These are phyloP conservation scores for Knufia fluminis DNA, from an alignment of 2,329 filamentous ascomycete genomes.

Conservation along the genomic window DNA sequence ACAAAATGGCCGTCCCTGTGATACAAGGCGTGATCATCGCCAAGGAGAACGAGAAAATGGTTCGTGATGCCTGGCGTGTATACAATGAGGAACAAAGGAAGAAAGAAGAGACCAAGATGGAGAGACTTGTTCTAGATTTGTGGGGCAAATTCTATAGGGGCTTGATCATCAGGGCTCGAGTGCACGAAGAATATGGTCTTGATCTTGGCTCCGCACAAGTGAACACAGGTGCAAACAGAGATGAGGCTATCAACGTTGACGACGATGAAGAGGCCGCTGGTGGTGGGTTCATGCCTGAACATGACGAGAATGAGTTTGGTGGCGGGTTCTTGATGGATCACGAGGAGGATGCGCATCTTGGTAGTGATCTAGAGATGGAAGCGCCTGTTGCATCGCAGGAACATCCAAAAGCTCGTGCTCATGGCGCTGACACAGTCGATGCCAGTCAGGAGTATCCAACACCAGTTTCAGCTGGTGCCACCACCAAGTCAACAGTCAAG, in stretches of 20 bases:
- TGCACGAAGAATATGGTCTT: conserved; percentile 66
- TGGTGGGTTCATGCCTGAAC: conserved; percentile 9
- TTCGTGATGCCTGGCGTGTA: conserved; percentile 70
- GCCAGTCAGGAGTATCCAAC: conserved; percentile 13
- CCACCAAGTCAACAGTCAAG: conserved; percentile 2
- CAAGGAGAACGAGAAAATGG: conserved; percentile 61
- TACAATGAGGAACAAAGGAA: conserved; percentile 65
- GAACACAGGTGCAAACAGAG: conserved; percentile 9
- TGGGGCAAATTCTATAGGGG: conserved; percentile 89
- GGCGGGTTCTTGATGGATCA: conserved; percentile 28
- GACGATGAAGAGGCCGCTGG: conserved; percentile 23
- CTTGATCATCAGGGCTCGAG: conserved; percentile 68
- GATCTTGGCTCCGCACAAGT: conserved; percentile 22
- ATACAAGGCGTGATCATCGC: conserved; percentile 86
- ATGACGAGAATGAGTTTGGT: conserved; percentile 24
- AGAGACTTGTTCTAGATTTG: conserved; percentile 60
- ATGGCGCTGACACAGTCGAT: background rate
- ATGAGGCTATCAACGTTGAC: conserved; percentile 18
- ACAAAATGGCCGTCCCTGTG: conserved; percentile 85
- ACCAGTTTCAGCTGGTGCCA: conserved; percentile 11
- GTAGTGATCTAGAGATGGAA: conserved; percentile 35
- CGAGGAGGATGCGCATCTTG: conserved; percentile 21
- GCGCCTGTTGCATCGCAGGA: conserved; percentile 31
- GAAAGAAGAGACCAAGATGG: conserved; percentile 75
- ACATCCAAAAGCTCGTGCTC: conserved; percentile 36